Conservation (phyloP, 495 filamentous ascomycete genomes). For the Trichoderma parareesei region DNA sequence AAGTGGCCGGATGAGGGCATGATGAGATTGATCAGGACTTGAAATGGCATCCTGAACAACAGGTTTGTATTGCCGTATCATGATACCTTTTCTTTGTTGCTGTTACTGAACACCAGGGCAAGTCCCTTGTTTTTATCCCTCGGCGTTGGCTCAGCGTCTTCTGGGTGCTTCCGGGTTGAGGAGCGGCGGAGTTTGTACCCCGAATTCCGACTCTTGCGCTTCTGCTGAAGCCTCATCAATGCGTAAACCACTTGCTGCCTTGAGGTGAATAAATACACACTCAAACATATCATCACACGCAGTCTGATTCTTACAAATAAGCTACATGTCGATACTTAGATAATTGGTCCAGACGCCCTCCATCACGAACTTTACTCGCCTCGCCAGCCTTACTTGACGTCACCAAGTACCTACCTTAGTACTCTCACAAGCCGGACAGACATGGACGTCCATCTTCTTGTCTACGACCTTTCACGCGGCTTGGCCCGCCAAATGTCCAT, state of each 20-base stretch:
- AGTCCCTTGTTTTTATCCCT: too few species aligned
- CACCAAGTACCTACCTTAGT: neutral
- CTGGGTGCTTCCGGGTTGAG: neutral
- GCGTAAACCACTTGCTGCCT: conserved; percentile 8
- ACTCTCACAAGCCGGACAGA: neutral
- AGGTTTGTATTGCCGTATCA: too few species aligned
- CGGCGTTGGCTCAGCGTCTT: neutral
- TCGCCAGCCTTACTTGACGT: too few species aligned
- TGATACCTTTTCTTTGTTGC: neutral
- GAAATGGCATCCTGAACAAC: too few species aligned
- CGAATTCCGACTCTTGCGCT: neutral
- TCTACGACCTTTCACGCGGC: conserved; percentile 88
- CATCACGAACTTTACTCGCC: too few species aligned
- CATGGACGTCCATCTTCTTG: conserved; percentile 87
- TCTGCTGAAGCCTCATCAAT: neutral
- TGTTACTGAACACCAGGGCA: neutral
- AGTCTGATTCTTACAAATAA: too few species aligned
- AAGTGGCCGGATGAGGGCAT: too few species aligned
- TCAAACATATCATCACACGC: too few species aligned
- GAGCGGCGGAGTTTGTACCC: neutral
- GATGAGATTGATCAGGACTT: too few species aligned
- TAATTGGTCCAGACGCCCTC: too few species aligned
- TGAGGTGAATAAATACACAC: neutral
- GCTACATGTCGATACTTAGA: too few species aligned
- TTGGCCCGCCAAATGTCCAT: conserved; percentile 39